Conservation (phyloP, 1,139 yeast genomes). For the Starmera stellimalicola region DNA sequence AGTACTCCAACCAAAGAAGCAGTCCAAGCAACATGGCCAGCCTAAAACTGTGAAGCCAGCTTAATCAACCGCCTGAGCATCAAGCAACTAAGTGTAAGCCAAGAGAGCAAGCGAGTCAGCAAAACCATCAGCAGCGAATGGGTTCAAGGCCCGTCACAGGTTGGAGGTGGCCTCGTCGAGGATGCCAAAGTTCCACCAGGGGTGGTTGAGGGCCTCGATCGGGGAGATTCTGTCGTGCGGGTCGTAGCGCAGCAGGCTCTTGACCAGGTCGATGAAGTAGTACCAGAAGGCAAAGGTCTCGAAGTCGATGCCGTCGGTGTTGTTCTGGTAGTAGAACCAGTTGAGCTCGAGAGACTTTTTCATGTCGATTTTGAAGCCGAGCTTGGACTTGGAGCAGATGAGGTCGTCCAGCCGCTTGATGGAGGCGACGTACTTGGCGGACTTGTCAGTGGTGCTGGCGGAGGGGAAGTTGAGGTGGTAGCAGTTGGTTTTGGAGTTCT, state of each 20-base stretch:
- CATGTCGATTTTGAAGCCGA: slow-evolving; percentile 23
- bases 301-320: neutral
- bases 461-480: slow-evolving; percentile 25
- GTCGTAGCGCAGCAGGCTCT: slow-evolving; percentile 51
- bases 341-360: slow-evolving; percentile 31
- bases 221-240: slow-evolving; percentile 60
- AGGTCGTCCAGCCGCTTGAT: slow-evolving; percentile 41
- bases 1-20: too few relatives aligned
- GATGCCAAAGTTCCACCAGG: slow-evolving; percentile 70
- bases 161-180: slow-evolving; percentile 65
- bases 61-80: too few relatives aligned
- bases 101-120: neutral
- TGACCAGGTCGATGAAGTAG: slow-evolving; percentile 58
- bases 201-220: slow-evolving; percentile 61
- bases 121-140: neutral
- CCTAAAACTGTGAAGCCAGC: too few relatives aligned
- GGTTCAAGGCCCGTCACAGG: neutral
- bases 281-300: slow-evolving; percentile 68
- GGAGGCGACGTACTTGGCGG: slow-evolving; percentile 42
- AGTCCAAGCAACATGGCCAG: too few relatives aligned
- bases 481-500: neutral
- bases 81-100: neutral
- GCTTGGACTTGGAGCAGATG: slow-evolving; percentile 25
- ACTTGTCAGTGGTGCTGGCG: slow-evolving; percentile 32
- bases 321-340: slow-evolving; percentile 22